Evolutionary conservation across 208 protist genomes (phyloP).

Genomic region (Herpetomonas tarakana): DNA sequence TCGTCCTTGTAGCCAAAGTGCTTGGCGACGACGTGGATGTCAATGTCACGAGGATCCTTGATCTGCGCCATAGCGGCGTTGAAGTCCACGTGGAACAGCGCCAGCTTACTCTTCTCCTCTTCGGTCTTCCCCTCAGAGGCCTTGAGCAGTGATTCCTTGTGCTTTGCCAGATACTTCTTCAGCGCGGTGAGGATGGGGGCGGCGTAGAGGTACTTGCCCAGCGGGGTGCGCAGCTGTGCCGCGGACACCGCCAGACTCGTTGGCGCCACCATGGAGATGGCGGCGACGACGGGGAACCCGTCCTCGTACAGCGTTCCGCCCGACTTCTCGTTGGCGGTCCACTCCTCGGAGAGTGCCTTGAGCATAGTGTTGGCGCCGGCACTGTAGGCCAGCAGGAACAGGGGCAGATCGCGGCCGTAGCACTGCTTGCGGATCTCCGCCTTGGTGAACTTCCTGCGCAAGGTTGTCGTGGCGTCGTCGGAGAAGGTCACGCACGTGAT

Average conservation of each 20-base stretch:
- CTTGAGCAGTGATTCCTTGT: constrained; percentile 13
- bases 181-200: constrained; percentile 10
- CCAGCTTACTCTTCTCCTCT: constrained; percentile 11
- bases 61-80: constrained; percentile 6
- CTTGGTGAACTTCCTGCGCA: constrained; percentile 9
- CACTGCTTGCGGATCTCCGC: not conserved
- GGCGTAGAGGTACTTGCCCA: constrained; percentile 14
- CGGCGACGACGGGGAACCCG: constrained; percentile 8
- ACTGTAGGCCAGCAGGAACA: constrained; percentile 32
- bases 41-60: constrained; percentile 14
- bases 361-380: constrained; percentile 27
- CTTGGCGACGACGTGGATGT: constrained; percentile 24
- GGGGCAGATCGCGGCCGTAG: constrained; percentile 14
- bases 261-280: constrained; percentile 15
- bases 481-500: constrained; percentile 25
- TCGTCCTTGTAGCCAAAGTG: constrained; percentile 23
- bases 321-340: constrained; percentile 4
- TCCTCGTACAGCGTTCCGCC: not conserved
- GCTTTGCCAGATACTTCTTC: constrained; percentile 19
- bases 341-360: constrained; percentile 34
- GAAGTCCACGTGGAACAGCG: constrained; percentile 12
- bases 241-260: constrained; percentile 16
- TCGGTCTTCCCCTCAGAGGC: constrained; percentile 12
- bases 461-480: constrained; percentile 10
- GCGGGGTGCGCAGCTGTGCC: not conserved